Evolutionary conservation across 129 eudicot genomes (phyloP).

Genomic region (Rutidosis leptorrhynchoides): DNA sequence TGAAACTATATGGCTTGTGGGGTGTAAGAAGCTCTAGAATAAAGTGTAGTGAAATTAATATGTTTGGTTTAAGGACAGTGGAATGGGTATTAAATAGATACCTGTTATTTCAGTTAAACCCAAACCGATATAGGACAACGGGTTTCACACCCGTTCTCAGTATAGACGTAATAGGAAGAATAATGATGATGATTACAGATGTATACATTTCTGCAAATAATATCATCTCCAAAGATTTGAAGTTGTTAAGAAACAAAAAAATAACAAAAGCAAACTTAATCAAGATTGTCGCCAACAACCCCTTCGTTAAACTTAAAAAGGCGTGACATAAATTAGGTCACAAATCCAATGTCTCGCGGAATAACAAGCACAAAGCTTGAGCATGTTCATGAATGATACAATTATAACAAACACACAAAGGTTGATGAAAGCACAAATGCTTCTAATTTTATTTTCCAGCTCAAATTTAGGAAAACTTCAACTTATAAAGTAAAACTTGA

Average conservation of each 20-base stretch:
- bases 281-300: background rate
- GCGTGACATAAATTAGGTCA: conserved; percentile 3
- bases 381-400: conserved; percentile 22
- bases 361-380: background rate
- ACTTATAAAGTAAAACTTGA: conserved; percentile 22
- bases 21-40: too few species aligned
- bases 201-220: too few species aligned
- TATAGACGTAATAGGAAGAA: too few species aligned
- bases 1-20: too few species aligned
- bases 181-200: too few species aligned
- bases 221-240: background rate
- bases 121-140: too few species aligned
- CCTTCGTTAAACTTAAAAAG: background rate
- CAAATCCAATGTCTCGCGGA: conserved; percentile 20
- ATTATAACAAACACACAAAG: conserved; percentile 25
- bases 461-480: conserved; percentile 13
- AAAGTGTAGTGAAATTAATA: too few species aligned
- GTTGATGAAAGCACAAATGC: conserved; percentile 33
- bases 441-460: conserved; percentile 30
- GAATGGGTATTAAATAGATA: too few species aligned
- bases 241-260: background rate
- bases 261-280: background rate
- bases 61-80: too few species aligned
- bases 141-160: too few species aligned
- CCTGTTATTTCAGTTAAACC: too few species aligned